phyloP scores from a whole-genome alignment of 2,329 filamentous ascomycete species.

The Torrubiella hemipterigena region DNA sequence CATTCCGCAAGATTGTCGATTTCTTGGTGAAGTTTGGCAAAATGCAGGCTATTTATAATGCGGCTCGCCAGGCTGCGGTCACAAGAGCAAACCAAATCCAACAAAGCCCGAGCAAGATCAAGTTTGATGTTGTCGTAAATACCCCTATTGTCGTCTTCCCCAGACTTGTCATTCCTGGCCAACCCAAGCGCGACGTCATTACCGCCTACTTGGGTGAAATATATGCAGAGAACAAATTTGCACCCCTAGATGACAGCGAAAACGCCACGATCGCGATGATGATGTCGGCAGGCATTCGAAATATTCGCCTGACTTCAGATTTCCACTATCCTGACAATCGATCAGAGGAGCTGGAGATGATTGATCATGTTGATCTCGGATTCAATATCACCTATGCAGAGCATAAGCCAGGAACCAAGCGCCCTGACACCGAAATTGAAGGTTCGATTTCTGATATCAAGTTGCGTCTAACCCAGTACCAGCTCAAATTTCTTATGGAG shows the following conservation, averaged over 20 bases:
- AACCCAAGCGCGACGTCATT: conserved; percentile 64
- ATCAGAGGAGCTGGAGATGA: conserved; percentile 84
- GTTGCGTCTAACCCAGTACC: conserved; percentile 75
- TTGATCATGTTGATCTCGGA: conserved; percentile 89
- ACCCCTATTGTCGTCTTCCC: conserved; percentile 97
- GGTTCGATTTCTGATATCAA: conserved; percentile 91
- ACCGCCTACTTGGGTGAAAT: conserved; percentile 96
- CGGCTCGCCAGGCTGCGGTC: conserved; percentile 84
- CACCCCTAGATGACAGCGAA: conserved; percentile 67
- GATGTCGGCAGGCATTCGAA: conserved; percentile 79
- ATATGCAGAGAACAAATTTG: conserved; percentile 89
- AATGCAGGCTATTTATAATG: conserved; percentile 99
- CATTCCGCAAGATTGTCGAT: conserved; percentile 94
- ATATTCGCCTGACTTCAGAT: conserved; percentile 80
- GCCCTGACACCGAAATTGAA: conserved; percentile 85
- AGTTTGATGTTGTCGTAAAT: conserved; percentile 86
- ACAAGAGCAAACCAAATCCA: conserved; percentile 90
- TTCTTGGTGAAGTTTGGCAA: conserved; percentile 98
- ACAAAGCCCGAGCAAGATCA: conserved; percentile 78
- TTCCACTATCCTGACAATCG: conserved; percentile 65
- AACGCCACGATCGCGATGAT: conserved; percentile 72
- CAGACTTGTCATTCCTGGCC: conserved; percentile 57
- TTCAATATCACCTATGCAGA: conserved; percentile 90
- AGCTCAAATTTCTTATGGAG: conserved; percentile 80
- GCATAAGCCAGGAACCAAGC: conserved; percentile 62